Conservation (phyloP, 805 yeast species). For the Candida namnaoensis region DNA sequence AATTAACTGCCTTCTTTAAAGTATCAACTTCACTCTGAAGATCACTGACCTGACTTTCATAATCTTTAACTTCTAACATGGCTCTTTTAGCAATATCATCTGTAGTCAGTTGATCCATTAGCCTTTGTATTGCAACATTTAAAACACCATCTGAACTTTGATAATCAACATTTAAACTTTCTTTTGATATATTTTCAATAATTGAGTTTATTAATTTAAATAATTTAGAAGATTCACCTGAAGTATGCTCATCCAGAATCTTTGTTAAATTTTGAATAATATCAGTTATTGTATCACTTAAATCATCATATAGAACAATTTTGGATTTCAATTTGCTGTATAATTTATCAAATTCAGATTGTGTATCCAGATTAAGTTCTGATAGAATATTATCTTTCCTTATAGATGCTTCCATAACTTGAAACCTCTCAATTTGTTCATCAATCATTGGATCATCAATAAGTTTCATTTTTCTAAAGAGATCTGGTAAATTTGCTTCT, state of each 20-base stretch:
- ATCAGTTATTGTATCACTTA: slow-evolving; percentile 56
- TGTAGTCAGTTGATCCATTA: slow-evolving; percentile 56
- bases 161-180: slow-evolving; percentile 42
- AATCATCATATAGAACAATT: slow-evolving; percentile 39
- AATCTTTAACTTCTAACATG: slow-evolving; percentile 36
- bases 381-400: slow-evolving; percentile 8
- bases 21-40: slow-evolving; percentile 20
- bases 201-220: slow-evolving; percentile 47
- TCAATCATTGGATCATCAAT: slow-evolving; percentile 29
- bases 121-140: slow-evolving; percentile 56
- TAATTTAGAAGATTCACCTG: slow-evolving; percentile 34
- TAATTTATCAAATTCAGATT: slow-evolving; percentile 6
- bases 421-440: slow-evolving; percentile 14
- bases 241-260: slow-evolving; percentile 37
- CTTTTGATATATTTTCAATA: slow-evolving; percentile 3
- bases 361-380: slow-evolving; percentile 17
- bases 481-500: slow-evolving; percentile 26
- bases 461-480: slow-evolving; percentile 25
- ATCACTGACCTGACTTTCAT: slow-evolving; percentile 29
- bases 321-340: slow-evolving; percentile 13
- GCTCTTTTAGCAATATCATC: slow-evolving; percentile 74
- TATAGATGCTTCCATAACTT: slow-evolving; percentile 6
- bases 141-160: slow-evolving; percentile 40
- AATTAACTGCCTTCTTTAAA: slow-evolving; percentile 5
- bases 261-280: slow-evolving; percentile 45